Evolutionary conservation across 495 filamentous ascomycete genomes (phyloP).

Genomic region (Barbatosphaeria neglecta): DNA sequence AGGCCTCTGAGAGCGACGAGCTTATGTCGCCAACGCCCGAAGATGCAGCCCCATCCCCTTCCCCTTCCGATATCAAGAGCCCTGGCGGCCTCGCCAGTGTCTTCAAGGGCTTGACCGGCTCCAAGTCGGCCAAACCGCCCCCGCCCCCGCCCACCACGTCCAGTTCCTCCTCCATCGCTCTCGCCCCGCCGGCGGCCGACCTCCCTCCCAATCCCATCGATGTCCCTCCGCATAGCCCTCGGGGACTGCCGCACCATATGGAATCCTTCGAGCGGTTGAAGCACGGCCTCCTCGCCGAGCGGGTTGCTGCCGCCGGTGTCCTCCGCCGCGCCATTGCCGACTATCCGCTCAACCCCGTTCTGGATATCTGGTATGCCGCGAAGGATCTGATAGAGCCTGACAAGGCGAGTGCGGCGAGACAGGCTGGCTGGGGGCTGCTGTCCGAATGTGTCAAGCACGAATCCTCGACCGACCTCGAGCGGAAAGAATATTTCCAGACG

Average conservation of each 20-base stretch:
- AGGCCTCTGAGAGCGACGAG: constrained; percentile 24
- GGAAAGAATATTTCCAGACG: constrained; percentile 51
- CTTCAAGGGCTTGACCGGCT: constrained; percentile 42
- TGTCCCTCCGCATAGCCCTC: constrained; percentile 12
- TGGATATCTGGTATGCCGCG: constrained; percentile 50
- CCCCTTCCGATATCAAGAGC: constrained; percentile 34
- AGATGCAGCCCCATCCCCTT: constrained; percentile 40
- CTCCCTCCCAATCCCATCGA: constrained; percentile 20
- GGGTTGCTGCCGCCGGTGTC: constrained; percentile 43
- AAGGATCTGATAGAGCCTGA: constrained; percentile 51
- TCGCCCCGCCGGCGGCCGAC: constrained; percentile 5
- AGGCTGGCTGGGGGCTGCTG: constrained; percentile 51
- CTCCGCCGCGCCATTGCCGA: constrained; percentile 42
- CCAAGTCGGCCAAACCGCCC: constrained; percentile 31
- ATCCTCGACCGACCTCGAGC: constrained; percentile 50
- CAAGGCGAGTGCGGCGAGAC: constrained; percentile 40
- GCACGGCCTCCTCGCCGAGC: constrained; percentile 34
- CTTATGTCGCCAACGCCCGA: constrained; percentile 47
- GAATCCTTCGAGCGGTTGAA: constrained; percentile 32
- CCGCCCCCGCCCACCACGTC: constrained; percentile 18
- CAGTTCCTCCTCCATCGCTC: constrained; percentile 10
- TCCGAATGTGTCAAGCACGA: constrained; percentile 50
- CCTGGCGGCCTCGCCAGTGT: constrained; percentile 41
- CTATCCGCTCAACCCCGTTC: constrained; percentile 44
- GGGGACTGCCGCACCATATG: constrained; percentile 27